phyloP scores from a whole-genome alignment of 2,329 filamentous ascomycete genomes.

The Dactylellina parvicollis region DNA sequence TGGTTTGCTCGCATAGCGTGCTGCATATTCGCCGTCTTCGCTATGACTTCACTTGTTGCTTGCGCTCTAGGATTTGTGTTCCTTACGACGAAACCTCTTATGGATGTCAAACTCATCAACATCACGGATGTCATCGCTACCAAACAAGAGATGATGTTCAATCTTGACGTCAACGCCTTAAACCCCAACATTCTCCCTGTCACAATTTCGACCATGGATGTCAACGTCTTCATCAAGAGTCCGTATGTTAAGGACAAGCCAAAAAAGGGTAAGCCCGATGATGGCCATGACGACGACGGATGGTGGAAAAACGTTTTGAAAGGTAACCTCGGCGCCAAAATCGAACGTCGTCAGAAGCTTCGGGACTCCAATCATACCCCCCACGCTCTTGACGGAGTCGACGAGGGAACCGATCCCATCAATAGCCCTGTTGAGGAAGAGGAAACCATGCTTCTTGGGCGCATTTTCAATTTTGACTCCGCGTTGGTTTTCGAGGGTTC shows the following conservation, averaged over 20 bases:
- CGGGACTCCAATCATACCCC: not conserved
- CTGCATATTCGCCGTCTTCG: constrained; percentile 82
- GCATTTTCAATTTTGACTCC: constrained; percentile 85
- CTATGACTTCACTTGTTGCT: constrained; percentile 83
- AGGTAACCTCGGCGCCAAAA: constrained; percentile 22
- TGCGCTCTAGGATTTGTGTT: constrained; percentile 89
- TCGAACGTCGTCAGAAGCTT: constrained; percentile 9
- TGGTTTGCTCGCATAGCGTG: constrained; percentile 81
- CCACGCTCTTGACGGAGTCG: constrained; percentile 56
- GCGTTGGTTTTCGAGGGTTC: constrained; percentile 89
- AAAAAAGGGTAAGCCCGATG: constrained; percentile 47
- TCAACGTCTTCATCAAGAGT: constrained; percentile 94
- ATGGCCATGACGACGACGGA: constrained; percentile 30
- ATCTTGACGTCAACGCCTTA: constrained; percentile 84
- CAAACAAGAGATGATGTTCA: constrained; percentile 93
- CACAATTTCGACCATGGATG: constrained; percentile 83
- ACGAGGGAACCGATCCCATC: constrained; percentile 60
- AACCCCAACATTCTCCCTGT: constrained; percentile 95
- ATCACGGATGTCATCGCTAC: constrained; percentile 92
- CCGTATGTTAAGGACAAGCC: constrained; percentile 76
- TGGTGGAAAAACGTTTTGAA: constrained; percentile 33
- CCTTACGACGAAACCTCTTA: constrained; percentile 86
- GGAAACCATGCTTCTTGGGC: constrained; percentile 91
- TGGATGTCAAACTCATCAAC: constrained; percentile 78
- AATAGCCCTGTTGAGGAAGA: constrained; percentile 70